Percentiles rank a stretch among this genome's conserved stretches.
Evolutionary conservation across 371 early-diverging fungal genomes (phyloP).

Genomic region (Batrachochytrium dendrobatidis): DNA sequence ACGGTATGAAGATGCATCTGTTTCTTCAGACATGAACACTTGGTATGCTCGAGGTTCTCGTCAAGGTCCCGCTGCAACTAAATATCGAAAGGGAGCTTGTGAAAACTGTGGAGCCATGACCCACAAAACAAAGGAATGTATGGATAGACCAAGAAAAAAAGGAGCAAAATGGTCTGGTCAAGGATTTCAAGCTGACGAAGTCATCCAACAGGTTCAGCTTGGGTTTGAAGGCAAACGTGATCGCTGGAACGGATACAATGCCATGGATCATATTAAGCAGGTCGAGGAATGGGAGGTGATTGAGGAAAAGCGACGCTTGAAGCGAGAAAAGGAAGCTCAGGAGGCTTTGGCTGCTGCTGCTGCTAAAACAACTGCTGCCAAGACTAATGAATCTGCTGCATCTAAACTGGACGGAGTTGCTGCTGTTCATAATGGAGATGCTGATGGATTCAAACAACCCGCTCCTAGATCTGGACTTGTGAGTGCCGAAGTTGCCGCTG

Average conservation of each 20-base stretch:
- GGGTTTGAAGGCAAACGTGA: constrained; percentile 94
- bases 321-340: constrained; percentile 55
- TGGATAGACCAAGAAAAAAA: constrained; percentile 85
- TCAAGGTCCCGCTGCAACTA: constrained; percentile 64
- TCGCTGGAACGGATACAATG: constrained; percentile 96
- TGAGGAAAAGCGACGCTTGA: constrained; percentile 73
- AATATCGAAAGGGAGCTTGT: constrained; percentile 91
- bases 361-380: constrained; percentile 5
- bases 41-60: constrained; percentile 78
- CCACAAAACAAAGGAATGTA: constrained; percentile 88
- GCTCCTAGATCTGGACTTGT: constrained; percentile 2
- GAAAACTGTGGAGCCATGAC: constrained; percentile 86
- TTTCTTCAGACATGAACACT: constrained; percentile 36
- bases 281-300: constrained; percentile 81
- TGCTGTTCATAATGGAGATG: constrained; percentile 30
- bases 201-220: constrained; percentile 66
- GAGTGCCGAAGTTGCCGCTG: constrained; percentile 9
- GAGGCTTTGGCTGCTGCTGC: constrained; percentile 36
- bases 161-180: constrained; percentile 86
- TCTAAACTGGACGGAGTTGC: constrained; percentile 1
- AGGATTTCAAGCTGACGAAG: constrained; percentile 78
- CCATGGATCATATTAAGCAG: constrained; percentile 61
- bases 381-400: neutral
- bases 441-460: constrained; percentile 23
- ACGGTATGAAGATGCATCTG: constrained; percentile 30